Conservation (phyloP, 257 asterid genomes). For the Nemophila menziesii region DNA sequence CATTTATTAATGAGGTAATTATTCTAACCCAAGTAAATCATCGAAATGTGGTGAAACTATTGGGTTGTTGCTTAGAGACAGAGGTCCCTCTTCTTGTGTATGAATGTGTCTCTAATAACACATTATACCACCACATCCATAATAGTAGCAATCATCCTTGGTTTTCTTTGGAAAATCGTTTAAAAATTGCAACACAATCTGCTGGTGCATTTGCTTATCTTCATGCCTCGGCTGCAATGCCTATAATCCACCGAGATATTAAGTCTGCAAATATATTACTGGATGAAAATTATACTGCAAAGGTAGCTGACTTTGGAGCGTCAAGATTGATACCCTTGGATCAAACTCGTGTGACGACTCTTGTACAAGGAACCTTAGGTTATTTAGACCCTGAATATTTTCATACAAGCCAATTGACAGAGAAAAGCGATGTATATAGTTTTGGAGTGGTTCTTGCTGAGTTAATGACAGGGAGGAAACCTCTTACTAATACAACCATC, state of each 20-base stretch:
- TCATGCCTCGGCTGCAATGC: conserved; percentile 77
- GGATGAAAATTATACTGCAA: conserved; percentile 83
- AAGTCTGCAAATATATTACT: conserved; percentile 76
- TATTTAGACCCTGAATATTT: conserved; percentile 81
- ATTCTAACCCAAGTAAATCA: conserved; percentile 51
- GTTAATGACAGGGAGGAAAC: conserved; percentile 66
- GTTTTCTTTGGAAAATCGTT: conserved; percentile 42
- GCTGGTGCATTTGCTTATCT: conserved; percentile 83
- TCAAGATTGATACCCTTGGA: conserved; percentile 82
- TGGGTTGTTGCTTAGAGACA: conserved; percentile 50
- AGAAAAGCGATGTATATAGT: conserved; percentile 76
- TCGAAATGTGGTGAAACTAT: conserved; percentile 41
- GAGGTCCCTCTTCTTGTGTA: conserved; percentile 43
- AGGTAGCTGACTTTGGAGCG: conserved; percentile 83
- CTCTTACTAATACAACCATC: conserved; percentile 52
- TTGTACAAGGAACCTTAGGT: conserved; percentile 83
- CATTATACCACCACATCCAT: conserved; percentile 35
- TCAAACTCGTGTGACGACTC: conserved; percentile 66
- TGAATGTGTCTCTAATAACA: conserved; percentile 30
- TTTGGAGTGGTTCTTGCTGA: conserved; percentile 89
- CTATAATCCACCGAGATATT: conserved; percentile 85
- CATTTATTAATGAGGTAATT: conserved; percentile 58
- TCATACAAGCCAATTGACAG: conserved; percentile 64
- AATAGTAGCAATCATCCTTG: conserved; percentile 21
- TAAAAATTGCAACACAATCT: conserved; percentile 37